These are phyloP conservation scores for Quillaja saponaria DNA, from an alignment of 306 rosid species.

Conservation along the genomic window DNA sequence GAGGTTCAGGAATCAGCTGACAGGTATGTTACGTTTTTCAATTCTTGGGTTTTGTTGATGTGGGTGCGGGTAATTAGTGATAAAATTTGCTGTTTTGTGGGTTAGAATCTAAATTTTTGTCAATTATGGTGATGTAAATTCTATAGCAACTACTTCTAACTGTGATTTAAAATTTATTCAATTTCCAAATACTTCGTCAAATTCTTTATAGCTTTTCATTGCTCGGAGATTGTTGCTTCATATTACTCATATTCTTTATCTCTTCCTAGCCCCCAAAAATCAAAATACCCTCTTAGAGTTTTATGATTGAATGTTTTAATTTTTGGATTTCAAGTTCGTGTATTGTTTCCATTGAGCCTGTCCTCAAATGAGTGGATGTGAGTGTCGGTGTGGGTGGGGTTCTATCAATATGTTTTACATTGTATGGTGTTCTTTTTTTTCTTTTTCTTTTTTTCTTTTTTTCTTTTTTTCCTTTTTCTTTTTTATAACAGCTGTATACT, in stretches of 20 bases:
- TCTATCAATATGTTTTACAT: too few species aligned
- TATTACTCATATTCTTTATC: too few species aligned
- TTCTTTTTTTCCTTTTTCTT: neutral
- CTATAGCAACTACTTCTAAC: too few species aligned
- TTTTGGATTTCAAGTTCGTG: conserved; percentile 11
- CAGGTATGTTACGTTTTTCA: conserved; percentile 53
- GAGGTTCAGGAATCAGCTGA: conserved; percentile 99
- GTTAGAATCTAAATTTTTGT: neutral
- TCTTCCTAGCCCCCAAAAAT: too few species aligned
- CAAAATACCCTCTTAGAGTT: neutral
- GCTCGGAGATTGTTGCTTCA: too few species aligned
- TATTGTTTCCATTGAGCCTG: neutral
- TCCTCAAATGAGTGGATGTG: neutral
- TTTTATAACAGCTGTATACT: neutral
- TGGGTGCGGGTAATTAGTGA: neutral
- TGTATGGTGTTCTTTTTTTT: too few species aligned
- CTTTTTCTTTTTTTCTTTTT: neutral
- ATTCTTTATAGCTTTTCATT: too few species aligned
- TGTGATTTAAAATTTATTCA: too few species aligned
- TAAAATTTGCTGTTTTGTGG: neutral
- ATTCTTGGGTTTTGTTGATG: conserved; percentile 25
- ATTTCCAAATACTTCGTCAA: too few species aligned
- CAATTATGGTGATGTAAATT: neutral
- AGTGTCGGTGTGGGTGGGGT: too few species aligned
- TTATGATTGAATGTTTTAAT: neutral